phyloP scores from a whole-genome alignment of 116 monocot genomes.

The Zostera marina region DNA sequence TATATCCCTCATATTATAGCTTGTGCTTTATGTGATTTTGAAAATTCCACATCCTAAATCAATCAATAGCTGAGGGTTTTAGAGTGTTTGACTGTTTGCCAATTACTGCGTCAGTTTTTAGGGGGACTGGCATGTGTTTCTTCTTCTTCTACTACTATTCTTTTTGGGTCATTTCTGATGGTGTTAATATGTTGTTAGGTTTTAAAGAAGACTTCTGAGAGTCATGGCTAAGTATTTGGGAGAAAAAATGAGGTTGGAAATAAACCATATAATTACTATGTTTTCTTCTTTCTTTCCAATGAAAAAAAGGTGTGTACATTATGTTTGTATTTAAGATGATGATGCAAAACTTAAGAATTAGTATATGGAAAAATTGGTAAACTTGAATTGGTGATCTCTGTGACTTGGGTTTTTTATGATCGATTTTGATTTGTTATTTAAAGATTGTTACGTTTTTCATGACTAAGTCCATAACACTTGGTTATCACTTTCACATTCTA shows the following conservation, averaged over 20 bases:
- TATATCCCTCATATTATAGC: not conserved
- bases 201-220: constrained; percentile 57
- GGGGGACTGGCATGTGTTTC: not conserved
- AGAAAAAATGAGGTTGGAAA: constrained; percentile 9
- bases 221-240: constrained; percentile 9
- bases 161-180: constrained; percentile 15
- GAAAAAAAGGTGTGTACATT: too few species aligned
- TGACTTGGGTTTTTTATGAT: too few species aligned
- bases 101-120: not conserved
- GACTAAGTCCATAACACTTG: too few species aligned
- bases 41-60: not conserved
- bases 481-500: too few species aligned
- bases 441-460: too few species aligned
- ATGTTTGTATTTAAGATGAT: too few species aligned
- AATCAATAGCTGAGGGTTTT: not conserved
- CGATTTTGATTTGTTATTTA: too few species aligned
- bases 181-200: constrained; percentile 31
- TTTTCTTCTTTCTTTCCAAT: not conserved
- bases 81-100: not conserved
- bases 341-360: too few species aligned
- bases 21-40: not conserved
- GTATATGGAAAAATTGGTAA: too few species aligned
- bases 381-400: too few species aligned
- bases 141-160: not conserved
- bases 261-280: constrained; percentile 1